Base-by-base conservation (phyloP, 2,329 filamentous ascomycete genomes). In the Didymosphaeria variabile region DNA sequence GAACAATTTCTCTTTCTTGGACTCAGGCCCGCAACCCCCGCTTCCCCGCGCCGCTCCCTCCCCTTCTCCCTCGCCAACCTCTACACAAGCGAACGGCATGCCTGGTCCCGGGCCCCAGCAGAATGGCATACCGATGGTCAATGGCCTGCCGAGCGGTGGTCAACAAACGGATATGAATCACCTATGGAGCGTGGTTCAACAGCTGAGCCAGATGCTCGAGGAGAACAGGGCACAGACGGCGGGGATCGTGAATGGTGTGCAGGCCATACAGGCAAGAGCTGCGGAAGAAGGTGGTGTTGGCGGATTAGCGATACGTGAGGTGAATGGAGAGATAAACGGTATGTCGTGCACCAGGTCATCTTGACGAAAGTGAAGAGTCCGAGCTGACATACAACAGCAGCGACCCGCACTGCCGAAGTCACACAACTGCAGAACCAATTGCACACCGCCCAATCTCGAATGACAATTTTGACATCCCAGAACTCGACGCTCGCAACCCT, bases 121-220 rank as follows among this genome's bases (percentile, higher is more conserved):
- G 36, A 77, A 73, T 61, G 71, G 73, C 61, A 72, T 79, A 40
- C 77, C 76, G 8, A 72, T 79, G 68, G 75, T 79, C 44, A 79
- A 79, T 57, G 77, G 77, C 21, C 66, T 79, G 46, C 75, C 76
- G 10, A 73, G 70, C 31, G 76, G 77, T 7, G 78, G 79, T 47
- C 78, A 79, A 55, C 78, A 80, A 66, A 79, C 76, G 15, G 79
- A 80, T 57, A 79, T 80, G 77, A 80, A 80, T 59, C 73, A 79
- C 60, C 70, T 80, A 26, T 80, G 77, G 78, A 70, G 70, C 34
- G 73, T 79, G 36, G 77, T 80, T 40, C 76, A 80, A 68, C 75
- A 79, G 68, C 67, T 80, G 55, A 76, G 73, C 57, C 72, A 77
- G 61, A 60, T 78, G 55, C 68, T 80, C 36, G 76, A 79, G 57